Percentiles rank a stretch among this genome's conserved stretches.
phyloP scores from a whole-genome alignment of 164 flowering plant genomes.

The Echeveria elegans region DNA sequence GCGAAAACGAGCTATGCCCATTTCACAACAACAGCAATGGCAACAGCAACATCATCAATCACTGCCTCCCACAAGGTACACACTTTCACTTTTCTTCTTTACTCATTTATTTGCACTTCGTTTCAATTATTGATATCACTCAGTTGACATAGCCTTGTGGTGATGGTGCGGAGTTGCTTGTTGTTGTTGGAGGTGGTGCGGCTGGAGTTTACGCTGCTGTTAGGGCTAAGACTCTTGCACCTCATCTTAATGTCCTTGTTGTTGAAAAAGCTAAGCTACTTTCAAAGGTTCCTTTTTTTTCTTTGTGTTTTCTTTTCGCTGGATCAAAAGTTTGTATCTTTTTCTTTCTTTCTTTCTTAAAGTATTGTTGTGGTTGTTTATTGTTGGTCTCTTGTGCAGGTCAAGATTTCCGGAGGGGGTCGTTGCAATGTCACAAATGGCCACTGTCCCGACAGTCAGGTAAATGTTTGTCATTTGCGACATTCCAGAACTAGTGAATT shows the following conservation, averaged over 20 bases:
- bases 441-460: slow-evolving; percentile 62
- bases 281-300: slow-evolving; percentile 49
- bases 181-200: slow-evolving; percentile 83
- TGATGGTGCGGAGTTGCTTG: slow-evolving; percentile 43
- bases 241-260: slow-evolving; percentile 60
- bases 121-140: neutral
- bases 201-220: slow-evolving; percentile 82
- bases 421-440: slow-evolving; percentile 97
- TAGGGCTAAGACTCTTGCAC: slow-evolving; percentile 63
- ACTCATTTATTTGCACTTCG: too few species aligned
- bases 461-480: slow-evolving; percentile 23
- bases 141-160: slow-evolving; percentile 22
- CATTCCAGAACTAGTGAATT: too few species aligned
- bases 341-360: too few species aligned
- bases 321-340: neutral
- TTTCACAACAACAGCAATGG: neutral
- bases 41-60: slow-evolving; percentile 2
- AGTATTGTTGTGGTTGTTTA: too few species aligned
- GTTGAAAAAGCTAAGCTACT: slow-evolving; percentile 80
- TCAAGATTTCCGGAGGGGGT: slow-evolving; percentile 93
- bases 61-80: slow-evolving; percentile 17
- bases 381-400: slow-evolving; percentile 31
- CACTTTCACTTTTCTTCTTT: neutral
- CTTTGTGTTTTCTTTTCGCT: neutral
- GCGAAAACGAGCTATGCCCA: neutral